These are phyloP conservation scores for Myxozyma melibiosi DNA, from an alignment of 805 yeast genomes.

Conservation along the genomic window DNA sequence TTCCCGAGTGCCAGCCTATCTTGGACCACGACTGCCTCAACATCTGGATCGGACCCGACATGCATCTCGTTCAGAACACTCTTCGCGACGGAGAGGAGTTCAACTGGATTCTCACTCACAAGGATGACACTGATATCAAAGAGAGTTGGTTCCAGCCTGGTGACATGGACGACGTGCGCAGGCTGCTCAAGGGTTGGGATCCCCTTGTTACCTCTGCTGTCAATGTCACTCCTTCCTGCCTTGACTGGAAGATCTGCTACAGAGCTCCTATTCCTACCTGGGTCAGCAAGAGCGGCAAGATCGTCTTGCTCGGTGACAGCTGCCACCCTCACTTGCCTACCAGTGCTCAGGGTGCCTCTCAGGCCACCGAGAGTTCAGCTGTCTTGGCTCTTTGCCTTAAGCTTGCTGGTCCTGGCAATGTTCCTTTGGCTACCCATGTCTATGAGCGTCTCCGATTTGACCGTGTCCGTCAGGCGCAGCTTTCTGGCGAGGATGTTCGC, in stretches of 20 bases:
- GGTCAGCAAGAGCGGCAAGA: conserved; percentile 7
- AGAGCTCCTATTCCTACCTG: conserved; percentile 1
- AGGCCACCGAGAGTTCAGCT: conserved; percentile 9
- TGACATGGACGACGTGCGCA: conserved; percentile 4
- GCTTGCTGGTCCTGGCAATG: conserved; percentile 3
- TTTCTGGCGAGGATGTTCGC: conserved; percentile 9
- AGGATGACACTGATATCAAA: background rate
- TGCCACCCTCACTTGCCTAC: conserved; percentile 8
- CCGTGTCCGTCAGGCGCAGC: conserved; percentile 8
- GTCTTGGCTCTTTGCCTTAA: background rate
- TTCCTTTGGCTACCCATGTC: conserved; percentile 5
- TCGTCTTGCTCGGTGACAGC: conserved; percentile 4
- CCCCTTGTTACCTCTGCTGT: background rate
- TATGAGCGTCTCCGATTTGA: conserved; percentile 9
- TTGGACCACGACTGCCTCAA: conserved; percentile 6
- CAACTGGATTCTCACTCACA: conserved; percentile 8
- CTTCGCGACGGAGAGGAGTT: conserved; percentile 11
- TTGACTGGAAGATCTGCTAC: conserved; percentile 6
- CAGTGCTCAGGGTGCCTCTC: conserved; percentile 11
- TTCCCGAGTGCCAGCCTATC: conserved; percentile 6
- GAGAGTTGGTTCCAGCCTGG: conserved; percentile 12
- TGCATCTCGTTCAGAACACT: conserved; percentile 9
- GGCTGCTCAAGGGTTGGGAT: conserved; percentile 9
- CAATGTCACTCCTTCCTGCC: background rate
- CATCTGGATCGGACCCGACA: conserved; percentile 8